Evolutionary conservation across 2,329 filamentous ascomycete species (phyloP), one percentile per base, ranked within the genome.

Genomic region (Ophiosphaerella korrae): DNA sequence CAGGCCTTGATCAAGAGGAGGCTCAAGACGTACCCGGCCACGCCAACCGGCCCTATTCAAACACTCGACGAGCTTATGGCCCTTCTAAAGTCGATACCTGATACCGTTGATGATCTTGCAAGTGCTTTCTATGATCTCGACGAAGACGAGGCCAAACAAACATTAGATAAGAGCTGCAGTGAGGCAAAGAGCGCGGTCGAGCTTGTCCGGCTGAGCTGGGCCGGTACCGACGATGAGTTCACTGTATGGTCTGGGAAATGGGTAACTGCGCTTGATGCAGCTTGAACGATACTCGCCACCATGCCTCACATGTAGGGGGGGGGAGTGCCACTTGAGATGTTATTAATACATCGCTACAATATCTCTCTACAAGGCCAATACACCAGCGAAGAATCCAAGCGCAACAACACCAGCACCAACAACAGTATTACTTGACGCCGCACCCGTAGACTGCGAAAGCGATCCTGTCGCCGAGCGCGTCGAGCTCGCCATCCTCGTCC

Each of bases 81-180:
- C 0, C 63, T 81, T 1, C 74, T 93, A 23, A 81, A 82, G 48
- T 73, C 74, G 13, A 78, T 92, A 14, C 87, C 89, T 0, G 81
- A 89, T 42, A 77, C 79, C 13, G 87, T 90, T 16, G 88, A 90
- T 34, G 86, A 91, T 32, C 72, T 92, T 7, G 88, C 88, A 0
- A 81, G 78, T 44, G 80, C 84, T 0, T 90, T 95, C 52, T 96
- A 95, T 75, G 83, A 87, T 11, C 74, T 88, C 14, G 82, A 88
- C 37, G 78, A 78, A 0, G 72, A 76, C 1, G 78, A 82, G 23
- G 87, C 88, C 38, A 85, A 86, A 60, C 69, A 72, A 6, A 75
- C 75, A 18, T 80, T 90, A 75, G 78, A 82, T 4, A 77, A 80
- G 35, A 87, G 86, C 61, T 84, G 86, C 52, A 74, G 77, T 1